Evolutionary conservation across 2,329 filamentous ascomycete genomes (phyloP).

Genomic region (Fusarium piperis): DNA sequence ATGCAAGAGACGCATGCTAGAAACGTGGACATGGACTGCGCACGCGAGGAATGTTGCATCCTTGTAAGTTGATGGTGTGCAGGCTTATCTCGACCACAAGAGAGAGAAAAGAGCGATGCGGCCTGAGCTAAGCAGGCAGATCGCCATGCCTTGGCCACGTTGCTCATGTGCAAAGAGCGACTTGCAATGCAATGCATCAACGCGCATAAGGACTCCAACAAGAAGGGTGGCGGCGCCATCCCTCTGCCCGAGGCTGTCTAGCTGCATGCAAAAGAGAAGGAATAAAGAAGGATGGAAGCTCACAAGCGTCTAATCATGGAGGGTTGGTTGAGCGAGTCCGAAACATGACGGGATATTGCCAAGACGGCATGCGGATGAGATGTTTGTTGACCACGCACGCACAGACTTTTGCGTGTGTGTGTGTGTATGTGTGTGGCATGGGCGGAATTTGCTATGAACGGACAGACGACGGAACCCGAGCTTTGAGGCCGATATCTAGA

Average conservation of each 20-base stretch:
- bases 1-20: constrained; percentile 17
- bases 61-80: background rate
- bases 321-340: background rate
- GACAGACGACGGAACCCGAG: constrained; percentile 19
- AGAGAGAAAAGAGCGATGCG: background rate
- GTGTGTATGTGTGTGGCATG: constrained; percentile 1
- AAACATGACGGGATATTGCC: constrained; percentile 1
- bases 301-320: background rate
- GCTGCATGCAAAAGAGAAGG: constrained; percentile 25
- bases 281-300: constrained; percentile 26
- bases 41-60: constrained; percentile 6
- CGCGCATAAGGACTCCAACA: background rate
- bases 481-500: background rate
- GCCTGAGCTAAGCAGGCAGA: background rate
- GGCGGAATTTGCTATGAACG: constrained; percentile 15
- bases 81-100: background rate
- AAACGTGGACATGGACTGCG: constrained; percentile 22
- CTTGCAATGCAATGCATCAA: background rate
- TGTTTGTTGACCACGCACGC: background rate
- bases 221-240: constrained; percentile 31
- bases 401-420: background rate
- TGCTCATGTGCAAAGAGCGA: constrained; percentile 1
- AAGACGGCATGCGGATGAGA: constrained; percentile 9
- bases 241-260: constrained; percentile 17
- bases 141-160: constrained; percentile 20